Percentiles rank a stretch among this genome's conserved stretches.
Conservation (phyloP, 2,329 filamentous ascomycete genomes). For the Apiospora malaysiana region DNA sequence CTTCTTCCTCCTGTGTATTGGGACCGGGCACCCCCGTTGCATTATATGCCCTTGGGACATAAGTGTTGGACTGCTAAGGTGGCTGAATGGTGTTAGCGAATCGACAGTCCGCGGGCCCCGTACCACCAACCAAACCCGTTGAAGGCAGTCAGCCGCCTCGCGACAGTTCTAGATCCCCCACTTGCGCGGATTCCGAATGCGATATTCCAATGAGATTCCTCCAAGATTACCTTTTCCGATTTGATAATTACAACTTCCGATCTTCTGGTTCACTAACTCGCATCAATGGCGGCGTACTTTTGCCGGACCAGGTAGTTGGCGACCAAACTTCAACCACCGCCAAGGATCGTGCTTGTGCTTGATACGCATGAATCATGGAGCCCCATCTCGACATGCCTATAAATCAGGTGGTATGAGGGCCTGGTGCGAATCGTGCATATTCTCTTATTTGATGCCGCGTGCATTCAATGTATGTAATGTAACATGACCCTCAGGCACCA, state of each 20-base stretch:
- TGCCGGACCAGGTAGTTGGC: background rate
- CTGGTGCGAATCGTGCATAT: too few species aligned
- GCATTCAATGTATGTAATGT: background rate
- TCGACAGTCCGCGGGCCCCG: background rate
- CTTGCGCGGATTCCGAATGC: background rate
- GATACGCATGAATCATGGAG: background rate
- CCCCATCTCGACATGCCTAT: too few species aligned
- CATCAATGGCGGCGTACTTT: background rate
- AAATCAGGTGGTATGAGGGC: too few species aligned
- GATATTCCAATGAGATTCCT: background rate
- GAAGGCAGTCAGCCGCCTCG: background rate
- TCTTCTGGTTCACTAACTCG: background rate
- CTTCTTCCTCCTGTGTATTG: too few species aligned
- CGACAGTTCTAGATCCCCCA: background rate
- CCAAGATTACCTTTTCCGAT: background rate
- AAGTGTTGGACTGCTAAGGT: background rate
- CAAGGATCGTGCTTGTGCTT: background rate
- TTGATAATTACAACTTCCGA: background rate
- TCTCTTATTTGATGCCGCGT: too few species aligned
- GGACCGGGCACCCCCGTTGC: background rate
- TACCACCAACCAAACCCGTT: background rate
- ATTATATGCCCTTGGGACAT: background rate
- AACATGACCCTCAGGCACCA: conserved; percentile 4
- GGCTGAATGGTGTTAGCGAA: too few species aligned
- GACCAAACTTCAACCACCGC: background rate